Evolutionary conservation across 2,329 filamentous ascomycete species (phyloP).

Genomic region (Xylaria sp.): DNA sequence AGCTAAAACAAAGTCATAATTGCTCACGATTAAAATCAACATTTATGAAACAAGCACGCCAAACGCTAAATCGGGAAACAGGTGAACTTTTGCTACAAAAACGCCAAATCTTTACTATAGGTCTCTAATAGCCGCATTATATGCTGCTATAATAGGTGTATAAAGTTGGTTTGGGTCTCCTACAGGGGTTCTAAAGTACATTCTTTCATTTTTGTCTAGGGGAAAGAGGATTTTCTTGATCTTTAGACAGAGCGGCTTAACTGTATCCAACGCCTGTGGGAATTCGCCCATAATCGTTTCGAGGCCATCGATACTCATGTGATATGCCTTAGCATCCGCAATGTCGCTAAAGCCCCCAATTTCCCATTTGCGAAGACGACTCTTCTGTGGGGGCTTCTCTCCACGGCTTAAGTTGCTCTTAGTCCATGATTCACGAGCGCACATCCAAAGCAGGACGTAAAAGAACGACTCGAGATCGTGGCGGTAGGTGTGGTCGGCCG

Average conservation of each 20-base stretch:
- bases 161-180: not conserved
- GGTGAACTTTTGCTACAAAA: no score
- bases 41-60: no score
- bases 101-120: no score
- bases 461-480: constrained; percentile 36
- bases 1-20: no score
- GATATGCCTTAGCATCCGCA: not conserved
- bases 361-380: not conserved
- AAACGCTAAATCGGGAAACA: no score
- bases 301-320: not conserved
- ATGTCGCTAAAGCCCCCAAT: not conserved
- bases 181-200: not conserved
- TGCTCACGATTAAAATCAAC: no score
- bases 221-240: not conserved
- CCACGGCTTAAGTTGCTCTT: not conserved
- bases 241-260: not conserved
- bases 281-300: not conserved
- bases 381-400: not conserved
- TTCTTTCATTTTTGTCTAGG: not conserved
- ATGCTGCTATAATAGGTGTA: not conserved
- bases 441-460: constrained; percentile 36
- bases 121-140: not conserved
- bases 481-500: constrained; percentile 30
- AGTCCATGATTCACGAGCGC: constrained; percentile 17
- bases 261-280: not conserved